Evolutionary conservation across 345 rosid species (phyloP).

Genomic region (Syzygium jambos): DNA sequence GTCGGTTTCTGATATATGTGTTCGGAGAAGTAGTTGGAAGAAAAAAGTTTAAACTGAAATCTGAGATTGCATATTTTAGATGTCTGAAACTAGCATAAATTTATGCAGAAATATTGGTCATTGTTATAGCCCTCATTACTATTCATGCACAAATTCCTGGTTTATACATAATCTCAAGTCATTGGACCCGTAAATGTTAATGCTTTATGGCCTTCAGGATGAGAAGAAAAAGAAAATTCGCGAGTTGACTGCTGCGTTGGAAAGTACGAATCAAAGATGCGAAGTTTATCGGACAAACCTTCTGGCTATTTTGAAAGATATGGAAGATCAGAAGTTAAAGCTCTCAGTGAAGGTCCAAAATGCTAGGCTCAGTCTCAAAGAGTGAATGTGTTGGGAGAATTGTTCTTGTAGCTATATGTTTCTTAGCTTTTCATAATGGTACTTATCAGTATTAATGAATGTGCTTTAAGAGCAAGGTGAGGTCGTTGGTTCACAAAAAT

Average conservation of each 20-base stretch:
- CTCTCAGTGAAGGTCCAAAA: slow-evolving; percentile 77
- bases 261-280: slow-evolving; percentile 51
- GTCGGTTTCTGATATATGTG: neutral
- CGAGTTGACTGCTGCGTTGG: slow-evolving; percentile 54
- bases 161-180: neutral
- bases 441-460: neutral
- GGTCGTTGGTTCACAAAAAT: neutral
- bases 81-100: neutral
- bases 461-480: neutral
- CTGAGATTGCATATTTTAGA: neutral
- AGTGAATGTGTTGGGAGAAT: slow-evolving; percentile 15
- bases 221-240: slow-evolving; percentile 62
- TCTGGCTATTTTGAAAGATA: slow-evolving; percentile 64
- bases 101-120: neutral
- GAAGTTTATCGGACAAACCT: slow-evolving; percentile 64
- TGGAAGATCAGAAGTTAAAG: slow-evolving; percentile 85
- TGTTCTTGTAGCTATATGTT: neutral
- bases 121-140: neutral
- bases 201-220: slow-evolving; percentile 25
- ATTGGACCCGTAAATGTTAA: neutral
- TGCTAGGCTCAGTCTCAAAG: slow-evolving; percentile 74
- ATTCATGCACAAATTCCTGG: neutral
- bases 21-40: neutral
- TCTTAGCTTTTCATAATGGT: neutral
- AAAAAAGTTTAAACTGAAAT: neutral